Evolutionary conservation across 306 rosid species (phyloP).

Genomic region (Quercus parvula): DNA sequence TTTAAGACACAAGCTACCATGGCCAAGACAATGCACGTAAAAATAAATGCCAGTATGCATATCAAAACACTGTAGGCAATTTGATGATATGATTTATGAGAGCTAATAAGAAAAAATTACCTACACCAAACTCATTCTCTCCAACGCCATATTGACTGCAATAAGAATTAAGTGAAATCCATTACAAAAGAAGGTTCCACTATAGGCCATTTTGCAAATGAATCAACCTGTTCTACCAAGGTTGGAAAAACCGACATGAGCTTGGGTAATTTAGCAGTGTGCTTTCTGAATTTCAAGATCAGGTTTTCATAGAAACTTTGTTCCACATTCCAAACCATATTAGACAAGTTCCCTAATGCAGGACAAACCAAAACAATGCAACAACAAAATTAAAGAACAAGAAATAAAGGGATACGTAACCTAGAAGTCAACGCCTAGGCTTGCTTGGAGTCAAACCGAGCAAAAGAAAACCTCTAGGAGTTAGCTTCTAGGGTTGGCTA

Average conservation of each 20-base stretch:
- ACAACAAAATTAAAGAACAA: too few relatives aligned
- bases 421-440: too few relatives aligned
- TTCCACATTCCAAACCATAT: too few relatives aligned
- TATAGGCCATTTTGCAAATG: conserved; percentile 4
- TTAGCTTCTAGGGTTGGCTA: too few relatives aligned
- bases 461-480: too few relatives aligned
- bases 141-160: conserved; percentile 70
- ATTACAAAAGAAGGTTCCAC: neutral
- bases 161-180: conserved; percentile 15
- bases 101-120: conserved; percentile 34
- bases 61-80: neutral
- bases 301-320: too few relatives aligned
- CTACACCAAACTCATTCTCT: conserved; percentile 69
- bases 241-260: neutral
- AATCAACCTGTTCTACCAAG: neutral
- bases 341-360: neutral
- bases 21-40: neutral
- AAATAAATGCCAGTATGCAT: neutral
- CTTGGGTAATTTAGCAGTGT: neutral
- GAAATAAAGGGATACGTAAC: too few relatives aligned
- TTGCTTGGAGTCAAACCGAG: too few relatives aligned
- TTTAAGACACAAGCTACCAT: neutral
- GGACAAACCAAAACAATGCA: too few relatives aligned
- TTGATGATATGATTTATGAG: neutral
- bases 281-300: too few relatives aligned